Percentiles rank a stretch among this genome's conserved stretches.
Evolutionary conservation across 768 basidiomycete genomes (phyloP).

Genomic region (Termitomyces eurrhizus): DNA sequence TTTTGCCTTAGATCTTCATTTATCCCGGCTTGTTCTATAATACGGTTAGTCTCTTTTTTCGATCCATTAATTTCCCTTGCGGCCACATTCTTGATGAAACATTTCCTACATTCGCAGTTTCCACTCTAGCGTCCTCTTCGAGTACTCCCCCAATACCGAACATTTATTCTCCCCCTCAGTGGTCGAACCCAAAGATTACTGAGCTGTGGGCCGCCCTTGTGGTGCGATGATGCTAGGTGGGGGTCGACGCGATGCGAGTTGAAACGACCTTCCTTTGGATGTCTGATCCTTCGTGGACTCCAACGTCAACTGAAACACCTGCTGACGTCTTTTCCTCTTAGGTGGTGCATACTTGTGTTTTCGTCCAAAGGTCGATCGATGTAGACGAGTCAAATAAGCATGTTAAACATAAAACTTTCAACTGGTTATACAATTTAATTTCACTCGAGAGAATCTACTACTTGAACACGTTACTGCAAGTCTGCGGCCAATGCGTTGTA

Average conservation of each 20-base stretch:
- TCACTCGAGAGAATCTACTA: not conserved
- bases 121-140: constrained; percentile 71
- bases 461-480: constrained; percentile 18
- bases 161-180: constrained; percentile 68
- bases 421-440: not conserved
- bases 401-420: not conserved
- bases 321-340: not conserved
- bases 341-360: not conserved
- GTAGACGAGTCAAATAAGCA: not conserved
- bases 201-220: constrained; percentile 60
- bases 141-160: constrained; percentile 76
- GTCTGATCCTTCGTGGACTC: constrained; percentile 52
- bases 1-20: not conserved
- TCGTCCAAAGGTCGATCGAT: no score
- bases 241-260: constrained; percentile 73
- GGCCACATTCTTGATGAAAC: constrained; percentile 44
- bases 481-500: constrained; percentile 24
- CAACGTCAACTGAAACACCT: not conserved
- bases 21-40: no score
- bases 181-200: constrained; percentile 68
- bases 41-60: not conserved
- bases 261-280: constrained; percentile 86
- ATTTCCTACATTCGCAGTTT: constrained; percentile 83
- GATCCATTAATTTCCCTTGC: constrained; percentile 4
- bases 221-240: constrained; percentile 77